A percentile compares a stretch with the other conserved stretches of the same genome.
These are phyloP conservation scores for Phytophthora pistaciae DNA, from an alignment of 352 stramenopile genomes.

Conservation along the genomic window DNA sequence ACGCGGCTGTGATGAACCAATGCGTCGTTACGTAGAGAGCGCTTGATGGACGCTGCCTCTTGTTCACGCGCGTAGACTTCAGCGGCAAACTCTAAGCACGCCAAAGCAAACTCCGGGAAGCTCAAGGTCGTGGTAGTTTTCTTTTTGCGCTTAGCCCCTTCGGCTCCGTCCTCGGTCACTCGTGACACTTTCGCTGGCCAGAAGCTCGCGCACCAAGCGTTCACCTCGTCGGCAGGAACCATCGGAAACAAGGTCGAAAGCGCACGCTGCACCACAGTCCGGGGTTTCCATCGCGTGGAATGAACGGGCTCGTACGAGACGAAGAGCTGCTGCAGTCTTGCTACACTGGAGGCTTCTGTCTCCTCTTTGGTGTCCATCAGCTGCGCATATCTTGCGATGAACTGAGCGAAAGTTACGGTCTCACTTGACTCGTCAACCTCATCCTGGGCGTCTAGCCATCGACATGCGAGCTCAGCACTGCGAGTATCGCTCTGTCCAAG, in stretches of 20 bases:
- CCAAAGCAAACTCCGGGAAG: constrained; percentile 70
- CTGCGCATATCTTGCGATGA: constrained; percentile 69
- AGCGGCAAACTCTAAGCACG: constrained; percentile 62
- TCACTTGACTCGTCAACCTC: constrained; percentile 6
- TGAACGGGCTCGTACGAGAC: constrained; percentile 45
- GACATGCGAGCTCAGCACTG: constrained; percentile 28
- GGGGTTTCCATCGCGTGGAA: constrained; percentile 42
- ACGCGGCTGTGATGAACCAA: constrained; percentile 67
- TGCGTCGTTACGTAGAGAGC: constrained; percentile 53
- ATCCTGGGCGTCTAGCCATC: constrained; percentile 34
- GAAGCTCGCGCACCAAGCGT: constrained; percentile 41
- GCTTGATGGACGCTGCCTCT: constrained; percentile 33
- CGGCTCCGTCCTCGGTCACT: background rate
- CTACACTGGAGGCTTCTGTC: constrained; percentile 34
- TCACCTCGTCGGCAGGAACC: constrained; percentile 34
- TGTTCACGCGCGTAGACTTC: constrained; percentile 28
- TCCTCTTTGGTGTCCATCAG: constrained; percentile 31
- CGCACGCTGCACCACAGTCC: constrained; percentile 35
- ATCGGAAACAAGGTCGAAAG: constrained; percentile 44
- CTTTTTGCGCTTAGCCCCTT: constrained; percentile 5
- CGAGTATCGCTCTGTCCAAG: constrained; percentile 40
- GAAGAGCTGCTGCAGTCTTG: constrained; percentile 49
- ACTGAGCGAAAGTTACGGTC: constrained; percentile 66
- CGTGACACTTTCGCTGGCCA: constrained; percentile 19
- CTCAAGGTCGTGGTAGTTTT: constrained; percentile 33